Conservation (phyloP, 345 rosid genomes). For the Arabidopsis arenosa region DNA sequence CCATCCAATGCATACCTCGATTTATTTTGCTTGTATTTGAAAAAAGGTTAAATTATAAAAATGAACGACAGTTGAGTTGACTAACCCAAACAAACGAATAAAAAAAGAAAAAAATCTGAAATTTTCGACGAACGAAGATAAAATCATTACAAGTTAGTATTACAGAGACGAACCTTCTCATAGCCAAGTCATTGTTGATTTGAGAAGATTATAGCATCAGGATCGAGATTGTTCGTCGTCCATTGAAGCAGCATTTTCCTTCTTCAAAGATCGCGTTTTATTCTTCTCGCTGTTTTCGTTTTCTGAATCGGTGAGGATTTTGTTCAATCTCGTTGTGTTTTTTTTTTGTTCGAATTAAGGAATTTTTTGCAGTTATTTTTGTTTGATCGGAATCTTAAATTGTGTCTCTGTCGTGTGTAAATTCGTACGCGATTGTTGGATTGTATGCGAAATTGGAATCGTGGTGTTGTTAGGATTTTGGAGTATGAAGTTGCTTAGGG, state of each 20-base stretch:
- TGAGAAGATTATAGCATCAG: constrained; percentile 9
- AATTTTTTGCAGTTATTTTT: not conserved
- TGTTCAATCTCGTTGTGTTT: not conserved
- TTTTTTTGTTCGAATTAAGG: constrained; percentile 8
- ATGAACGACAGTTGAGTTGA: constrained; percentile 45
- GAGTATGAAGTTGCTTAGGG: constrained; percentile 22
- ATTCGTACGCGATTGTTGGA: not conserved
- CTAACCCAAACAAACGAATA: not conserved
- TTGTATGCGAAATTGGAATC: constrained; percentile 26
- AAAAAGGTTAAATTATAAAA: constrained; percentile 4
- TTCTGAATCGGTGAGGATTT: constrained; percentile 35
- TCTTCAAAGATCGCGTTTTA: not conserved
- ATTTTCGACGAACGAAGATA: constrained; percentile 15
- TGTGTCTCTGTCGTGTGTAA: not conserved
- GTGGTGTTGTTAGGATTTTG: constrained; percentile 12
- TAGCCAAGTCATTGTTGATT: constrained; percentile 36
- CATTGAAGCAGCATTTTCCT: constrained; percentile 34
- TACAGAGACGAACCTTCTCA: constrained; percentile 24
- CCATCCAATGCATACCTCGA: no score
- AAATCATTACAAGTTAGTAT: constrained; percentile 7
- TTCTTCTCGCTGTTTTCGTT: constrained; percentile 19
- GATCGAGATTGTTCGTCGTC: constrained; percentile 11
- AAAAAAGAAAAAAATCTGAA: not conserved
- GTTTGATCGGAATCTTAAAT: constrained; percentile 18
- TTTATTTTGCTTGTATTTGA: constrained; percentile 21